Evolutionary conservation across 495 filamentous ascomycete species (phyloP), one percentile per base, ranked within the genome.

Genomic region (Xylaria grammica): DNA sequence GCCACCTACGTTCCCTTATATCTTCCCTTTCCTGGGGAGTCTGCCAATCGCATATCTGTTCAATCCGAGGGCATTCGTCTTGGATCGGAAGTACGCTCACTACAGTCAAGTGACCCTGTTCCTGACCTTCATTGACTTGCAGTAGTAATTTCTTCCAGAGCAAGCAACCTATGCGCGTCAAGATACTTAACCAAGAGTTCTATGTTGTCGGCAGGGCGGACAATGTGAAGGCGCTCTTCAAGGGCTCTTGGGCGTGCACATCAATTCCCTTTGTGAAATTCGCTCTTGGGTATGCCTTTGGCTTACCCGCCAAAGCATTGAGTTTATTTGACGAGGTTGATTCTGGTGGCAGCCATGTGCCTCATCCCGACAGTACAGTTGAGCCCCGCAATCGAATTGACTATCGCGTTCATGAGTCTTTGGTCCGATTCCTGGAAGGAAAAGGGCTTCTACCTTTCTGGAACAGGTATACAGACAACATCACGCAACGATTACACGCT

Each of bases 191-290:
- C 1, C 60, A 69, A 38, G 71, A 75, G 22, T 69, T 75, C 61
- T 76, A 73, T 36, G 55, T 72, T 4, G 15, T 76, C 13, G 65
- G 67, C 44, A 73, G 72, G 1, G 32, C 63, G 0, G 63, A 73
- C 29, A 75, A 74, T 19, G 40, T 76, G 30, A 73, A 66, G 34
- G 67, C 67, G 5, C 56, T 75, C 45, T 75, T 74, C 34, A 70
- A 63, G 57, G 44, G 34, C n/a, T 67, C 67, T 24, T 57, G 53
- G 44, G 61, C 64, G 30, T 68, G 67, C 59, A 69, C 65, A 10
- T 68, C 71, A 45, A 63, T 68, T 17, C 63, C 66, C 26, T 67
- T 66, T 50, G 66, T 68, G 27, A 65, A 69, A 44, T 72, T 69
- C 30, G 68, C 63, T 42, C 66, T 73, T 32, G 63, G 69, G 17